phyloP scores from a whole-genome alignment of 768 basidiomycete genomes.

The Hericium coralloides region DNA sequence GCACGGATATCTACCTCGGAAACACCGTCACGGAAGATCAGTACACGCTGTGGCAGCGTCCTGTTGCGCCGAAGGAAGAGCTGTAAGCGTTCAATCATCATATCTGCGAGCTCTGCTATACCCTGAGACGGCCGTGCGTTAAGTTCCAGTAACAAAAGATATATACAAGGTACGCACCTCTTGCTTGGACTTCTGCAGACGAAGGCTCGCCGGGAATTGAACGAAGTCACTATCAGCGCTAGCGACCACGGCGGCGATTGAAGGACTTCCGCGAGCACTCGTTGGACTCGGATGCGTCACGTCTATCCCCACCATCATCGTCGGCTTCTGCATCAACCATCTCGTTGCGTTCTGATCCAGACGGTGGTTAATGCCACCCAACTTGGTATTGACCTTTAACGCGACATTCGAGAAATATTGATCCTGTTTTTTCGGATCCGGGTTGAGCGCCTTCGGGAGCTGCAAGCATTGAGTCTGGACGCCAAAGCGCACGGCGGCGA shows the following conservation, averaged over 20 bases:
- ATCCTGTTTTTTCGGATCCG: constrained; percentile 44
- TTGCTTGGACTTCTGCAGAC: constrained; percentile 50
- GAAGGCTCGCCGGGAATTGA: constrained; percentile 69
- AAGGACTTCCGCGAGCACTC: constrained; percentile 64
- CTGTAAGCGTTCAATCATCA: constrained; percentile 65
- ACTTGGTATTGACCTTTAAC: constrained; percentile 75
- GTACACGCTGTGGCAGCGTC: constrained; percentile 53
- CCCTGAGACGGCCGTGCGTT: constrained; percentile 39
- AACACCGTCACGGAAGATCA: constrained; percentile 76
- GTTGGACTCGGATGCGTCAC: constrained; percentile 72
- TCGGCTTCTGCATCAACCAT: constrained; percentile 59
- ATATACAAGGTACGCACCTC: constrained; percentile 20
- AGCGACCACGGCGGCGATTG: constrained; percentile 77
- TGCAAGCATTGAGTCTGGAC: constrained; percentile 72
- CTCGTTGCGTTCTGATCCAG: constrained; percentile 44
- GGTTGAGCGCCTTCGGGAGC: constrained; percentile 45
- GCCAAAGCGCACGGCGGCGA: constrained; percentile 68
- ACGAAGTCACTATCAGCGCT: constrained; percentile 61
- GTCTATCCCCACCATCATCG: constrained; percentile 83
- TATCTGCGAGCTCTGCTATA: constrained; percentile 52
- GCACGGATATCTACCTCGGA: constrained; percentile 46
- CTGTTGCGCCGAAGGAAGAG: constrained; percentile 41
- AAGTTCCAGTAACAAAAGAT: neutral
- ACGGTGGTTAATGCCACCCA: constrained; percentile 72
- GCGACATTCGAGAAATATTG: constrained; percentile 81